Conservation (phyloP, 176 grass and related monocot genomes). For the Carex littledalei region DNA sequence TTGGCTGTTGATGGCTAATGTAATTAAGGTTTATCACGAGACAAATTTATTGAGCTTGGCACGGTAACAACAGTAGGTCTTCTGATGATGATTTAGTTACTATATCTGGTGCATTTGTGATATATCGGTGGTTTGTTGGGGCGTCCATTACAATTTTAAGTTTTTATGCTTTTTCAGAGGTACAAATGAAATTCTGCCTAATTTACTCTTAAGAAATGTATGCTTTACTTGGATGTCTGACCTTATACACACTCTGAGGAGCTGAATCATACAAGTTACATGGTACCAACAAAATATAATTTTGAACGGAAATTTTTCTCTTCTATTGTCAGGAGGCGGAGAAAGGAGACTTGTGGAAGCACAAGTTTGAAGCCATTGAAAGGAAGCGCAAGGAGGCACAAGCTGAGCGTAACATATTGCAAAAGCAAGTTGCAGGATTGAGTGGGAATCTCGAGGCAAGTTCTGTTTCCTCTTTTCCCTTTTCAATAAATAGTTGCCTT, state of each 20-base stretch:
- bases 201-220: neutral
- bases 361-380: conserved; percentile 8
- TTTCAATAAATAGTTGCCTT: neutral
- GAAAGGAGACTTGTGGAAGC: neutral
- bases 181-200: neutral
- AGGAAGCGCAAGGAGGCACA: neutral
- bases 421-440: neutral
- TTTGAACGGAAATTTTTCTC: neutral
- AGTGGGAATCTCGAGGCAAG: neutral
- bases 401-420: neutral
- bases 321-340: neutral
- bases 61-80: neutral
- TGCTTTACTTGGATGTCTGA: neutral
- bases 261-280: neutral
- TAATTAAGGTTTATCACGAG: neutral
- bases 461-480: neutral
- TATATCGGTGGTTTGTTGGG: neutral
- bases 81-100: neutral
- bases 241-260: neutral
- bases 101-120: neutral
- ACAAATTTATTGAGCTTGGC: neutral
- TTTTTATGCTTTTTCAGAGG: neutral
- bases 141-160: neutral
- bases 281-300: neutral
- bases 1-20: neutral